Evolutionary conservation across 1,284 basidiomycete species (phyloP), one percentile per base, ranked within the genome.

Genomic region (Trametes polyzona): DNA sequence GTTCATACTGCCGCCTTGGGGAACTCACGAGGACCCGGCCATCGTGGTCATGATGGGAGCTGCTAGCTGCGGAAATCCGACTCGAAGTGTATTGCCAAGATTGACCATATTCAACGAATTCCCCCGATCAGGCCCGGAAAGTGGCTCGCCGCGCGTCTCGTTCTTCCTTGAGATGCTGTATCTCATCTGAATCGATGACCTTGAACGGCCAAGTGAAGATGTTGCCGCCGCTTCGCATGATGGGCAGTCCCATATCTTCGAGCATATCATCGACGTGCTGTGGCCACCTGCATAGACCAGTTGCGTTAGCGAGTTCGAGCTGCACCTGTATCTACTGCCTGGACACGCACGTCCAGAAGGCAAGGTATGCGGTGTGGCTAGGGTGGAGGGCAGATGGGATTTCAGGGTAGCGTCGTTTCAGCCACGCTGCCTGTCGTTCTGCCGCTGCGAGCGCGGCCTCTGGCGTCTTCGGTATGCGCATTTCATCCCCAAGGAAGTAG

Each of bases 141-240:
- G 43, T 10, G 21, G 19, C 11, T 17, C 47, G 27, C 17, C 10
- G 30, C 9, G 29, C 62, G 23, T 63, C 64, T 4, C 71, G 65
- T 51, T 87, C 84, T 49, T 79, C 74, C 7, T 69, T 65, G 16
- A 86, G 69, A 9, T 66, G 71, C 6, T 69, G 65, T 17, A 87
- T 75, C 61, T 86, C 83, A 2, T 73, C 66, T 16, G 78, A 35
- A 19, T 79, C 74, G 29, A 84, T 75, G 7, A 77, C 72, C 58
- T 78, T 80, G 73, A 87, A 83, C 0, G 79, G 74, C 83, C 85
- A 86, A 7, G 80, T 85, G 7, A 84, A 63, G 77, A 78, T 82
- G 57, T 79, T 84, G 14, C 84, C 82, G 2, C 85, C 83, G 42
- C 80, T 83, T 5, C 85, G 71, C 71, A 76, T 71, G 26, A 58